Percentiles rank a stretch among this genome's conserved stretches.
Evolutionary conservation across 805 yeast species (phyloP).

Genomic region (Ogataea thermomethanolica): DNA sequence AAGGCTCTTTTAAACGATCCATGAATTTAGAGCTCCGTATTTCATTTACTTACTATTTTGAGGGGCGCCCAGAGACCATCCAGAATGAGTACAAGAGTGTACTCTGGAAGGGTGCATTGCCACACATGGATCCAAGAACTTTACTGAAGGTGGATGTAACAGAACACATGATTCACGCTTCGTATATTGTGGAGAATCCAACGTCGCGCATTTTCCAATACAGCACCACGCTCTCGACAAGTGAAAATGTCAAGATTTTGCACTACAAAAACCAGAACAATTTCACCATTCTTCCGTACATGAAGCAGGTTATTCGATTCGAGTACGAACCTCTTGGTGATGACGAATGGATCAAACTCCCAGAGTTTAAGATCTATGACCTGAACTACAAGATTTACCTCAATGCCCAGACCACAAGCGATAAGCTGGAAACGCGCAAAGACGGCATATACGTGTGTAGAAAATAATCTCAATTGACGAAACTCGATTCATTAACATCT

Average conservation of each 20-base stretch:
- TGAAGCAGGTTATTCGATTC: conserved; percentile 44
- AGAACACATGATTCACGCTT: conserved; percentile 31
- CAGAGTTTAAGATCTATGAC: conserved; percentile 64
- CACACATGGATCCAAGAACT: conserved; percentile 69
- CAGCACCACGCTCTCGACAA: conserved; percentile 25
- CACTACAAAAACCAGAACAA: conserved; percentile 31
- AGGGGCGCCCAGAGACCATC: conserved; percentile 4
- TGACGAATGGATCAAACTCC: conserved; percentile 40
- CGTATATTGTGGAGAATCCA: conserved; percentile 68
- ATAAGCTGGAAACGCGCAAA: conserved; percentile 25
- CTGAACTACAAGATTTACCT: conserved; percentile 62
- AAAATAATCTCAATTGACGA: neutral
- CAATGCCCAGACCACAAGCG: conserved; percentile 45
- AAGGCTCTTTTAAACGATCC: conserved; percentile 18
- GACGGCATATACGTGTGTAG: conserved; percentile 26
- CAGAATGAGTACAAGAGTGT: conserved; percentile 33
- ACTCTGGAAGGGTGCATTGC: conserved; percentile 52
- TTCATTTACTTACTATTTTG: conserved; percentile 17
- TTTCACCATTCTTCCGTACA: conserved; percentile 61
- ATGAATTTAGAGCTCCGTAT: conserved; percentile 22
- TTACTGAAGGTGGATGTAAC: conserved; percentile 36
- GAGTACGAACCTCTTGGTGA: conserved; percentile 32
- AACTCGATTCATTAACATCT: conserved; percentile 12
- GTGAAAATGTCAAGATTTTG: conserved; percentile 23
- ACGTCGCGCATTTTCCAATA: conserved; percentile 67